These are phyloP conservation scores for Perkinsus olseni DNA, from an alignment of 169 alveolate species.

Conservation along the genomic window DNA sequence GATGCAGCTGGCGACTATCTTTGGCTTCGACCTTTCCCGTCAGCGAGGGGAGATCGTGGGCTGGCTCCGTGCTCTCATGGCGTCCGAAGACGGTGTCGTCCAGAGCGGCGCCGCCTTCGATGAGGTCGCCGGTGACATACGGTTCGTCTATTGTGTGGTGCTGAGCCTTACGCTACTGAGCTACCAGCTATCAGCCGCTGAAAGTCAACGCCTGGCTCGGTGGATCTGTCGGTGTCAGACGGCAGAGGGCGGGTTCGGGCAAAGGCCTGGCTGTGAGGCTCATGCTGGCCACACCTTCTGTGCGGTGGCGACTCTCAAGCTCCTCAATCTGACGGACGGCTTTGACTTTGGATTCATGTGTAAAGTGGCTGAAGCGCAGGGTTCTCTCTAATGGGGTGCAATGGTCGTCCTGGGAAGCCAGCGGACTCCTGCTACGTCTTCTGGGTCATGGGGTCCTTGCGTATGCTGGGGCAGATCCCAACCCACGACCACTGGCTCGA, in stretches of 20 bases:
- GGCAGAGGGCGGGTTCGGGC: background rate
- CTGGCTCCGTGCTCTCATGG: background rate
- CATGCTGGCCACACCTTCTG: background rate
- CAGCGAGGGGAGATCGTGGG: background rate
- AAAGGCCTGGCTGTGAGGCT: background rate
- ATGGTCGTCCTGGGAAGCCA: background rate
- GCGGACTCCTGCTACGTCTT: background rate
- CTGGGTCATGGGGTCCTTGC: background rate
- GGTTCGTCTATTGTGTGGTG: background rate
- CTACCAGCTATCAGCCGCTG: background rate
- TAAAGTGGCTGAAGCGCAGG: background rate
- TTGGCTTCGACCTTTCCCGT: background rate
- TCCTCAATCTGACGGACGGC: background rate
- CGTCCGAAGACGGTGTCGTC: background rate
- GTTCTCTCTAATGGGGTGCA: background rate
- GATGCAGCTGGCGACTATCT: background rate
- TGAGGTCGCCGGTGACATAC: background rate
- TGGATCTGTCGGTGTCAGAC: background rate
- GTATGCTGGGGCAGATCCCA: background rate
- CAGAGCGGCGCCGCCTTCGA: background rate
- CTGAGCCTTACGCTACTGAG: background rate
- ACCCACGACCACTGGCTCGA: background rate
- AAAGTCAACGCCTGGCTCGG: background rate
- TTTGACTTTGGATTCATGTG: background rate
- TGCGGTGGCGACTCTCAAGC: background rate